phyloP scores from a whole-genome alignment of 2,329 filamentous ascomycete genomes.

The Epichloe scottii region DNA sequence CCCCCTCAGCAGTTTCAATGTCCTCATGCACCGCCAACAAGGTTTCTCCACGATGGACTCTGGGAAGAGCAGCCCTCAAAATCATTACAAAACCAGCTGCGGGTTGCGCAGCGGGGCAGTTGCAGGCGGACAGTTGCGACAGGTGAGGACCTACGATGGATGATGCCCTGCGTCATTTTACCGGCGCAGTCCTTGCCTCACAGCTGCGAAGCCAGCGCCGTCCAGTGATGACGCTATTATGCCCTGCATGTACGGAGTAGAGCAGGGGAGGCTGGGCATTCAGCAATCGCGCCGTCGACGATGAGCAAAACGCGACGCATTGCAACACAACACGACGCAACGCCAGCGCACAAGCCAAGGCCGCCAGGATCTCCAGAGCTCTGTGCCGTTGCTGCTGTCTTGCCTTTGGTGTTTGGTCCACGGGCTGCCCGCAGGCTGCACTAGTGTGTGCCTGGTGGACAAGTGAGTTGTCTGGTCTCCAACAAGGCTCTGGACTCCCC shows the following conservation, averaged over 20 bases:
- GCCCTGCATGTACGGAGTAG: too few relatives aligned
- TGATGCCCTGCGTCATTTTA: not conserved
- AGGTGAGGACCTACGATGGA: not conserved
- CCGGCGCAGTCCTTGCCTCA: not conserved
- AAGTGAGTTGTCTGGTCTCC: not conserved
- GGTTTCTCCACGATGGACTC: not conserved
- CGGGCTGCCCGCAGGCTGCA: not conserved
- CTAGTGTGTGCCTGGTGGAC: not conserved
- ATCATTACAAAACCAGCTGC: not conserved
- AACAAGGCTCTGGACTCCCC: not conserved
- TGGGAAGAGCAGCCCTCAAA: not conserved
- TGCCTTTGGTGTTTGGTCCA: too few relatives aligned
- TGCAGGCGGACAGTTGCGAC: not conserved
- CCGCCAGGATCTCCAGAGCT: not conserved
- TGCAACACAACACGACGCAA: not conserved
- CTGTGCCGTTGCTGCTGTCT: not conserved
- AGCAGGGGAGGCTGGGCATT: not conserved
- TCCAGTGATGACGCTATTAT: not conserved
- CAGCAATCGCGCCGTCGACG: too few relatives aligned
- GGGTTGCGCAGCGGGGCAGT: not conserved
- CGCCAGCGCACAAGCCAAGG: not conserved
- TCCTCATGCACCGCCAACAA: not conserved
- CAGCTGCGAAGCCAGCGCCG: not conserved
- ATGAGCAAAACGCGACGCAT: not conserved
- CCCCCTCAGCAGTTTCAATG: not conserved